These are phyloP conservation scores for Nothophoma quercina DNA, from an alignment of 2,329 filamentous ascomycete genomes.

Conservation along the genomic window DNA sequence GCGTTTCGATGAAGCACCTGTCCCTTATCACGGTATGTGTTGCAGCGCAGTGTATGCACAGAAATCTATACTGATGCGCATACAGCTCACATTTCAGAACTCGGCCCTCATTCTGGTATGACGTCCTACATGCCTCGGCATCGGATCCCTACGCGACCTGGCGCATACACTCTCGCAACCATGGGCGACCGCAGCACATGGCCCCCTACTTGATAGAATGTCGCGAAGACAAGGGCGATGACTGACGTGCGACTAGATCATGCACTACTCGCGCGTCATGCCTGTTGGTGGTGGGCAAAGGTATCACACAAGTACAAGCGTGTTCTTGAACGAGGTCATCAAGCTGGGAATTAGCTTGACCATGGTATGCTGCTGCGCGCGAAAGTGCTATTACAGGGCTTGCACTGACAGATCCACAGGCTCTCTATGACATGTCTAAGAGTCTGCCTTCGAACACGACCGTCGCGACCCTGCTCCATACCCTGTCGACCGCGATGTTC, in stretches of 20 bases:
- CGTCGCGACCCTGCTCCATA: conserved; percentile 78
- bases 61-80: conserved; percentile 25
- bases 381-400: neutral
- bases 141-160: conserved; percentile 8
- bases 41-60: neutral
- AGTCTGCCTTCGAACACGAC: conserved; percentile 80
- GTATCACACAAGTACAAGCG: conserved; percentile 92
- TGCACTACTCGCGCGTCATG: conserved; percentile 96
- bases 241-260: conserved; percentile 64
- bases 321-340: conserved; percentile 91
- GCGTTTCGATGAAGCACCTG: conserved; percentile 72
- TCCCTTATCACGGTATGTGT: conserved; percentile 69
- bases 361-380: conserved; percentile 55
- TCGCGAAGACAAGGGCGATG: neutral
- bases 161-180: neutral
- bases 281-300: conserved; percentile 81
- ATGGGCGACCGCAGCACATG: neutral
- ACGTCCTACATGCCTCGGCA: conserved; percentile 29
- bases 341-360: conserved; percentile 88
- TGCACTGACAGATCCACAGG: conserved; percentile 41
- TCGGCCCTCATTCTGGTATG: conserved; percentile 76
- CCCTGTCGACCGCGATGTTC: conserved; percentile 82
- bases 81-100: conserved; percentile 79
- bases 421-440: conserved; percentile 84
- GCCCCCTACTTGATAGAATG: neutral